phyloP scores from a whole-genome alignment of 164 flowering plant genomes.

The Amborella trichopoda region DNA sequence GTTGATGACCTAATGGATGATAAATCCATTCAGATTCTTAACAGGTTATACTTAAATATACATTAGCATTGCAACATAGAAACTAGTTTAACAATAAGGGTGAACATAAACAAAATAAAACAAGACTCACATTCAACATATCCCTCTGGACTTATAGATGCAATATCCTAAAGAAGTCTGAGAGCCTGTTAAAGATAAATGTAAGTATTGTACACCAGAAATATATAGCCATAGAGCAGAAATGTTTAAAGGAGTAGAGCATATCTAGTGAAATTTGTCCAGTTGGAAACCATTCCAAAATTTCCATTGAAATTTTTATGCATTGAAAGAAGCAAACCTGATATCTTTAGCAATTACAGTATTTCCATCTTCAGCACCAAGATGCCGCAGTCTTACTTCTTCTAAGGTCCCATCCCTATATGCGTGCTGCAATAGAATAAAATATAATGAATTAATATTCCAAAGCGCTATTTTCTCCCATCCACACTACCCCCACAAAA shows the following conservation, averaged over 20 bases:
- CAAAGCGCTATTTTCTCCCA: neutral
- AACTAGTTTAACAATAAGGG: no score
- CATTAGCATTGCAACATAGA: no score
- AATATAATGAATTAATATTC: neutral
- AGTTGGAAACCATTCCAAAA: neutral
- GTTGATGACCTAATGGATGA: no score
- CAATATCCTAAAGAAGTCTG: conserved; percentile 65
- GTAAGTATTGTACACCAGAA: neutral
- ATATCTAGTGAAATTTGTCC: neutral
- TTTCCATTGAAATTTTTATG: neutral
- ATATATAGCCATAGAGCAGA: neutral
- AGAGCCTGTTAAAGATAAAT: conserved; percentile 45
- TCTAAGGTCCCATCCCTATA: conserved; percentile 83
- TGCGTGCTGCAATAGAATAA: conserved; percentile 62
- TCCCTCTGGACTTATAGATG: conserved; percentile 36
- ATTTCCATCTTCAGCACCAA: conserved; percentile 79
- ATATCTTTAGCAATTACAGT: conserved; percentile 71
- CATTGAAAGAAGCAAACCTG: conserved; percentile 32
- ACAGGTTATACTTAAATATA: no score
- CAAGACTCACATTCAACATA: no score
- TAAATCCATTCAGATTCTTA: no score
- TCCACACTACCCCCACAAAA: neutral
- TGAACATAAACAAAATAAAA: no score
- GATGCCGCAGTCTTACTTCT: conserved; percentile 75
- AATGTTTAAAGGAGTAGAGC: neutral